Evolutionary conservation across 331 rosid genomes (phyloP).

Genomic region (Malus hybrid): DNA sequence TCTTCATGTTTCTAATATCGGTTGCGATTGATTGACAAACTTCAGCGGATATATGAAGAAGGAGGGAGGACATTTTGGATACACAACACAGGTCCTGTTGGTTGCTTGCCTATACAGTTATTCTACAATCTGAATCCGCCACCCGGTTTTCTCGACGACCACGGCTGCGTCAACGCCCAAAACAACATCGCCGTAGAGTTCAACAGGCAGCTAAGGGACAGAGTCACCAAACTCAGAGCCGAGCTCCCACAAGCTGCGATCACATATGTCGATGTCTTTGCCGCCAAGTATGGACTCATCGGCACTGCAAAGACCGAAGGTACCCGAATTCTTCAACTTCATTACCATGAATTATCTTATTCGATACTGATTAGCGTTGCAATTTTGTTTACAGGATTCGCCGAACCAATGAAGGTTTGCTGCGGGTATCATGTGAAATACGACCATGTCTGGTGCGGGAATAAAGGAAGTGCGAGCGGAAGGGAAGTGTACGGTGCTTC

Average conservation of each 20-base stretch:
- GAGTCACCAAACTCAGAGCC: constrained; percentile 59
- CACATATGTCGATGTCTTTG: constrained; percentile 71
- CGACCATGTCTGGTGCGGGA: constrained; percentile 87
- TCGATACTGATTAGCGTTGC: background rate
- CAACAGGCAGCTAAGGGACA: constrained; percentile 60
- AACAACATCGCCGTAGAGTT: constrained; percentile 65
- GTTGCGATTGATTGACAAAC: background rate
- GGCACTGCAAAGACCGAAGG: constrained; percentile 69
- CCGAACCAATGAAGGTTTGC: constrained; percentile 64
- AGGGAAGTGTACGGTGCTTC: constrained; percentile 55
- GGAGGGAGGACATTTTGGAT: constrained; percentile 93
- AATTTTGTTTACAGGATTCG: constrained; percentile 45
- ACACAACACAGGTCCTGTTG: constrained; percentile 90
- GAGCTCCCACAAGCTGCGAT: constrained; percentile 88
- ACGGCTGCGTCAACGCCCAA: constrained; percentile 66
- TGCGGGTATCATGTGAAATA: constrained; percentile 88
- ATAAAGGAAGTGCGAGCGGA: constrained; percentile 42
- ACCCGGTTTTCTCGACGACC: constrained; percentile 46
- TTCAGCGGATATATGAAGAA: constrained; percentile 55
- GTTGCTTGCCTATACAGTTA: constrained; percentile 68
- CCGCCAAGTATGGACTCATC: constrained; percentile 79
- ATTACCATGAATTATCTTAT: background rate
- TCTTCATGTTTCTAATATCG: background rate
- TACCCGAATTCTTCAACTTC: constrained; percentile 2
- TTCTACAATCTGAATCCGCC: constrained; percentile 68